Conservation (phyloP, 2,329 filamentous ascomycete genomes). For the Ascochyta viciae-villosae region DNA sequence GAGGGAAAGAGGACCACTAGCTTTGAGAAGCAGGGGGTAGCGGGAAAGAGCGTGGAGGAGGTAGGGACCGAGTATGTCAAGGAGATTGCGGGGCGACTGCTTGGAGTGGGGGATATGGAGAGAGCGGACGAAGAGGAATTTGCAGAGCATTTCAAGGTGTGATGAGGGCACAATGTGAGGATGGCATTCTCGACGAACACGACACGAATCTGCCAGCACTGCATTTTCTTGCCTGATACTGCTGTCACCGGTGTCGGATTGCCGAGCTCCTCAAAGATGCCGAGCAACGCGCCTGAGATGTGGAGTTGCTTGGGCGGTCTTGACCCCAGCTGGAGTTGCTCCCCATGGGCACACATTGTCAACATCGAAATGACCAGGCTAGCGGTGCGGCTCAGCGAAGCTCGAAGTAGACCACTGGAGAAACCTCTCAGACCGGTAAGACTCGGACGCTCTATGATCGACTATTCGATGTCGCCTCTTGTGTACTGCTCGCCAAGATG, state of each 20-base stretch:
- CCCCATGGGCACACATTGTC: slow-evolving; percentile 8
- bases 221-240: not conserved
- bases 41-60: slow-evolving; percentile 44
- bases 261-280: slow-evolving; percentile 9
- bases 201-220: not conserved
- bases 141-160: slow-evolving; percentile 12
- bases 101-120: slow-evolving; percentile 30
- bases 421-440: not conserved
- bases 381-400: slow-evolving; percentile 21
- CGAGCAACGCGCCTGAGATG: slow-evolving; percentile 3
- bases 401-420: slow-evolving; percentile 17
- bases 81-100: slow-evolving; percentile 43
- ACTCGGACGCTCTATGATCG: not conserved
- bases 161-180: not conserved
- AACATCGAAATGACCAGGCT: not conserved
- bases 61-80: slow-evolving; percentile 53
- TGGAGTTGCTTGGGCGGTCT: not conserved
- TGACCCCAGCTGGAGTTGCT: slow-evolving; percentile 8
- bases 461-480: not conserved
- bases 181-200: not conserved
- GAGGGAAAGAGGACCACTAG: slow-evolving; percentile 81
- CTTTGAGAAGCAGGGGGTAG: slow-evolving; percentile 63
- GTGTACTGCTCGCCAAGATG: slow-evolving; percentile 1
- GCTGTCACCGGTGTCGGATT: slow-evolving; percentile 1
- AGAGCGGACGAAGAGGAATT: slow-evolving; percentile 25